Evolutionary conservation across 2,329 filamentous ascomycete genomes (phyloP).

Genomic region (Exophiala xenobiotica): DNA sequence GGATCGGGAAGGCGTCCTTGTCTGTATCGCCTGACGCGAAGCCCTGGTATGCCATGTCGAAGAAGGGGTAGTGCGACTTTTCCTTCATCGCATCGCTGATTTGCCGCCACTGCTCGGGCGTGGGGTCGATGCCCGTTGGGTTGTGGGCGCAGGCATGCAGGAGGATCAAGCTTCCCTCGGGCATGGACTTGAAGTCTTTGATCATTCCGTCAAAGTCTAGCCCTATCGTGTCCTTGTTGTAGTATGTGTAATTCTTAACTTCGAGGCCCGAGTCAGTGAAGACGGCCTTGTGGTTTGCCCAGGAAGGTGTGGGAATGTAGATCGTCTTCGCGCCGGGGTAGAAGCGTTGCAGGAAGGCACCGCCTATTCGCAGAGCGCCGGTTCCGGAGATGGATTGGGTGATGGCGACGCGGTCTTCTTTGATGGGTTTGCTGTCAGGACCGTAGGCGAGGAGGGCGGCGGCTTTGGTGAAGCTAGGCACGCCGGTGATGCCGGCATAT

Average conservation of each 20-base stretch:
- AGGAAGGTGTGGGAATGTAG: constrained; percentile 93
- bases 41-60: constrained; percentile 99
- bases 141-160: constrained; percentile 98
- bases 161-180: constrained; percentile 82
- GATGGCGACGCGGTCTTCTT: constrained; percentile 75
- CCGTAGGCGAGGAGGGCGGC: constrained; percentile 91
- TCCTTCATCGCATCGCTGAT: constrained; percentile 85
- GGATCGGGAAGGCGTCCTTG: constrained; percentile 88
- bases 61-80: constrained; percentile 89
- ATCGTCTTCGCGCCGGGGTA: constrained; percentile 91
- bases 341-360: constrained; percentile 87
- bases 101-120: constrained; percentile 84
- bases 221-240: constrained; percentile 97
- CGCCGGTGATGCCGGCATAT: constrained; percentile 76
- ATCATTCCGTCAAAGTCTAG: constrained; percentile 95
- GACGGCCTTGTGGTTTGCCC: constrained; percentile 97
- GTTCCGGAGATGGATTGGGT: constrained; percentile 98
- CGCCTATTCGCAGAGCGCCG: constrained; percentile 90
- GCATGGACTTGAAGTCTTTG: constrained; percentile 83
- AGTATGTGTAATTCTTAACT: constrained; percentile 96
- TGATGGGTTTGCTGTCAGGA: constrained; percentile 71
- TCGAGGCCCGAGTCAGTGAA: constrained; percentile 90
- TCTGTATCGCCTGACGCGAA: constrained; percentile 91
- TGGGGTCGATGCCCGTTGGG: constrained; percentile 94
- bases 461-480: constrained; percentile 89